Evolutionary conservation across 306 rosid species (phyloP).

Genomic region (Comarum palustre): DNA sequence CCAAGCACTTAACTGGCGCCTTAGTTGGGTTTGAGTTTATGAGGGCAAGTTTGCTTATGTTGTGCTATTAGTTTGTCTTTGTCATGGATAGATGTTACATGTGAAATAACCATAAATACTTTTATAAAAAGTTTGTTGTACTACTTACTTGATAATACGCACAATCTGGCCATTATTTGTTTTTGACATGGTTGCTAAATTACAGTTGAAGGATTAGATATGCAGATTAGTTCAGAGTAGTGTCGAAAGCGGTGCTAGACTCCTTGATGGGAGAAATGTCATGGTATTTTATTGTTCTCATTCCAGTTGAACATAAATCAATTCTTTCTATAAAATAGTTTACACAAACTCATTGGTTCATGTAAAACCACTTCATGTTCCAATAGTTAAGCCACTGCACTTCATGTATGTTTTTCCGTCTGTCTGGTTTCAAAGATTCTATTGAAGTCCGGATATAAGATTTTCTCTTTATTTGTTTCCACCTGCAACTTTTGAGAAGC

Average conservation of each 20-base stretch:
- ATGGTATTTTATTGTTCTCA: conserved; percentile 39
- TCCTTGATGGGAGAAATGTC: conserved; percentile 58
- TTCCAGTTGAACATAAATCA: conserved; percentile 11
- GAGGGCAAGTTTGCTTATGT: not conserved
- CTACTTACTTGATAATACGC: not conserved
- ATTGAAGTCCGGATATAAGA: not conserved
- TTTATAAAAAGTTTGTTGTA: conserved; percentile 7
- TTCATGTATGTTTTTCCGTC: not conserved
- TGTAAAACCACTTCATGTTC: no score
- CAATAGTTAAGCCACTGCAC: not conserved
- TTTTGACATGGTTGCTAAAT: conserved; percentile 17
- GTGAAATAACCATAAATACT: not conserved
- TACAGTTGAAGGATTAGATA: conserved; percentile 56
- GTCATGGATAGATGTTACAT: not conserved
- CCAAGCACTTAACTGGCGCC: not conserved
- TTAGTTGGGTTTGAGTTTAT: not conserved
- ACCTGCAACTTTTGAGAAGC: conserved; percentile 1
- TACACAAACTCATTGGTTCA: not conserved
- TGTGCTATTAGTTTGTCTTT: not conserved
- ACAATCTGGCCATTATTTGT: not conserved
- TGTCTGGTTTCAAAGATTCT: conserved; percentile 15
- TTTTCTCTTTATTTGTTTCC: not conserved
- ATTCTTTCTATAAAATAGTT: conserved; percentile 5
- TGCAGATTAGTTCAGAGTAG: conserved; percentile 53
- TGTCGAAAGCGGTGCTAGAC: conserved; percentile 62